Conservation (phyloP, 2,329 filamentous ascomycete genomes). For the Penicillium sp. region DNA sequence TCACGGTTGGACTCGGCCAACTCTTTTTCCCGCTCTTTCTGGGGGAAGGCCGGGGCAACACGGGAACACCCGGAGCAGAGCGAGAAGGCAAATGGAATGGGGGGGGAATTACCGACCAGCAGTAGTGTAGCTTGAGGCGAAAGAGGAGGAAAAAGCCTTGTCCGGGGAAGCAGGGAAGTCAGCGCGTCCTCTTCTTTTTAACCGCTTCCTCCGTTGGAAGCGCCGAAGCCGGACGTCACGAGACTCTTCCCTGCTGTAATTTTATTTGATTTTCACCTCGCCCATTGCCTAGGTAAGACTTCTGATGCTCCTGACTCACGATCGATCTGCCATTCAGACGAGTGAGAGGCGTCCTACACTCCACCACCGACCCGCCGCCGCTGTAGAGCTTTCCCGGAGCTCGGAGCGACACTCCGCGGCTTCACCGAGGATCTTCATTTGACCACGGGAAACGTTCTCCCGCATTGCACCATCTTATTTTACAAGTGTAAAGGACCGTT, state of each 20-base stretch:
- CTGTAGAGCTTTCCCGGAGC: slow-evolving; percentile 19
- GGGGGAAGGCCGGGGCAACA: slow-evolving; percentile 15
- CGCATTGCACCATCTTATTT: slow-evolving; percentile 16
- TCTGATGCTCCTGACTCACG: slow-evolving; percentile 11
- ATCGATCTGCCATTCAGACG: slow-evolving; percentile 5
- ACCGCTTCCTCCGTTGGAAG: slow-evolving; percentile 12
- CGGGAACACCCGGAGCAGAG: slow-evolving; percentile 21
- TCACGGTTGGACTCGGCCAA: not conserved
- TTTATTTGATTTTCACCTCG: slow-evolving; percentile 4
- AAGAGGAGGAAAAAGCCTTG: slow-evolving; percentile 28
- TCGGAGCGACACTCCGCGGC: slow-evolving; percentile 24
- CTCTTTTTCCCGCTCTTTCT: not conserved
- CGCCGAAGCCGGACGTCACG: slow-evolving; percentile 32
- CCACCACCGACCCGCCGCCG: slow-evolving; percentile 19
- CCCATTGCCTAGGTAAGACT: not conserved
- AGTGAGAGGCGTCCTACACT: slow-evolving; percentile 13
- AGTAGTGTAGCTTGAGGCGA: slow-evolving; percentile 4
- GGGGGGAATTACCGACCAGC: slow-evolving; percentile 20
- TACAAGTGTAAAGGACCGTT: not conserved
- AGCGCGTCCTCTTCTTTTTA: slow-evolving; percentile 5
- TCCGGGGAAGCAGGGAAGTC: slow-evolving; percentile 16
- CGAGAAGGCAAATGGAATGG: slow-evolving; percentile 9
- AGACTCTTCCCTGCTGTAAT: slow-evolving; percentile 4
- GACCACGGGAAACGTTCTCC: slow-evolving; percentile 3
- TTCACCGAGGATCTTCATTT: slow-evolving; percentile 15